Base-by-base conservation (phyloP, 2,329 filamentous ascomycete genomes). In the Colletotrichum sansevieriae region DNA sequence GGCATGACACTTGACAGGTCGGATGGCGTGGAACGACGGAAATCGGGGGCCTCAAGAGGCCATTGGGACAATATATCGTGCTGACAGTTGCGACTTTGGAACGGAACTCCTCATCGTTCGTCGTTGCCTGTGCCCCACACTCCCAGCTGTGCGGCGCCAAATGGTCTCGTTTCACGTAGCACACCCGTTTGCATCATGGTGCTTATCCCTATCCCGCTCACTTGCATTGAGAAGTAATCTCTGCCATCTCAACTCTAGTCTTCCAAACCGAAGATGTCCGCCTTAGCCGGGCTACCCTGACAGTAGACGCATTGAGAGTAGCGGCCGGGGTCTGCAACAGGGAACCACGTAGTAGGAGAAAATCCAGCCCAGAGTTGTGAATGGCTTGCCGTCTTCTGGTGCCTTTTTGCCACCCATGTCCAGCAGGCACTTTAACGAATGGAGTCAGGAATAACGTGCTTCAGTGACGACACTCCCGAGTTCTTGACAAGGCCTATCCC, bases 161-260 rank as follows among this genome's bases (percentile, higher is more conserved):
- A 68, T 55, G 55, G 62, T 18, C 66, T 56, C 65, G 66, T 68
- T 68, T 68, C 66, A 65, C 35, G 25, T 61, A 35, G 62, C 55
- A 61, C 47, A 55, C 62, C 39, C 41, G 43, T 51, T 51, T 51
- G 41, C 62, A 68, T 59, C 62, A 68, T 59, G 65, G 54, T 46
- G 41, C 33, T 20, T 44, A 25, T 55, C 39, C 47, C 15, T 55
- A 22, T 65, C 54, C 43, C 37, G 29, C 35, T 37, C 46, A 22
- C 37, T 56, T 41, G 65, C 65, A 61, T 65, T 66, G 49, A 68
- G 62, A 66, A 25, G 66, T 43, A 68, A 68, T 68, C 35, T 68
- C 66, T 68, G 66, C 62, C 66, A 68, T 68, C 66, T 66, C 66
- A 68, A 66, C 62, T 60, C 22, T 61, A 41, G 55, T 61, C 41